These are phyloP conservation scores for Panicum hallii DNA, from an alignment of 202 grass and related monocot genomes.

Conservation along the genomic window DNA sequence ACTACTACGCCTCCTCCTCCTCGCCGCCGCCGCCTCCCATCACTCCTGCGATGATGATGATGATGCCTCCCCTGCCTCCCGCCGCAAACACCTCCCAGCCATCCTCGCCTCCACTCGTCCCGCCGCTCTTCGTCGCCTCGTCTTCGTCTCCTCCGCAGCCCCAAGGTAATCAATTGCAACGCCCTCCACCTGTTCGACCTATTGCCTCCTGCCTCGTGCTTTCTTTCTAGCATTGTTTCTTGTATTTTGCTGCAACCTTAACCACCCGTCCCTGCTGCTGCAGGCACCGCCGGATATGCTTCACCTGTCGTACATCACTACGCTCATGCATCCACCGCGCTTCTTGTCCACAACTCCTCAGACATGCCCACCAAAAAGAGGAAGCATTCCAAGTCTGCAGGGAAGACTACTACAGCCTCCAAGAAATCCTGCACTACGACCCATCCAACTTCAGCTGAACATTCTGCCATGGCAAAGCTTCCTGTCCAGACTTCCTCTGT, in stretches of 20 bases:
- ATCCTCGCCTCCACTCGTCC: constrained; percentile 68
- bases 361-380: constrained; percentile 58
- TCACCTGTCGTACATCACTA: constrained; percentile 49
- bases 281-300: constrained; percentile 41
- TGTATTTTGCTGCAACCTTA: neutral
- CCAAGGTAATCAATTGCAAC: constrained; percentile 1
- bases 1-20: constrained; percentile 48
- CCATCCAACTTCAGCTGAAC: constrained; percentile 35
- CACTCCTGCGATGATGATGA: neutral
- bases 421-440: constrained; percentile 52
- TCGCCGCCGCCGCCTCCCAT: neutral
- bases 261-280: neutral
- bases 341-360: constrained; percentile 47
- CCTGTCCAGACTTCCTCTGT: constrained; percentile 51
- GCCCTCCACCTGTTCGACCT: constrained; percentile 24
- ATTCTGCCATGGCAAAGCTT: constrained; percentile 29
- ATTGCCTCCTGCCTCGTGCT: neutral
- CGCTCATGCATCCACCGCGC: constrained; percentile 32
- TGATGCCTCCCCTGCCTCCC: neutral
- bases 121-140: constrained; percentile 39
- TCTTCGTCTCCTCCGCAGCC: constrained; percentile 28
- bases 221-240: neutral
- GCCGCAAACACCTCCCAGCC: constrained; percentile 20
- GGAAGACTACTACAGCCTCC: constrained; percentile 49
- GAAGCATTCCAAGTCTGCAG: constrained; percentile 60